Base-by-base conservation (phyloP, 495 filamentous ascomycete genomes). In the Rhizodiscina lignyota region DNA sequence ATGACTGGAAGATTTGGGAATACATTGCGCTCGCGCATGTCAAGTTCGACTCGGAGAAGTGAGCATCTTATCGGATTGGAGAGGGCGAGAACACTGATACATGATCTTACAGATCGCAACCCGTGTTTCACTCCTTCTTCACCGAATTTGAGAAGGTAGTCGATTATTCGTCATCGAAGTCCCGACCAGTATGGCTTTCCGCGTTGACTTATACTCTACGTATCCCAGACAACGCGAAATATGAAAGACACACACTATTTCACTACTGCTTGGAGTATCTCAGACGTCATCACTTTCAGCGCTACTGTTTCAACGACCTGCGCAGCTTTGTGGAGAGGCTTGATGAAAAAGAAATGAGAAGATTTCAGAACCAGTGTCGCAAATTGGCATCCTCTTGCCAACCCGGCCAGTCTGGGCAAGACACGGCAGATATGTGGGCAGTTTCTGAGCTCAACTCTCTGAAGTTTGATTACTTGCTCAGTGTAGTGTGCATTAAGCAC, bases 381-480 rank as follows among this genome's bases (percentile, higher is more conserved):
- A 8, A 8, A 27, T 13, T 27, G 8, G 24, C 24, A 8, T 27
- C 8, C 13, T 13, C 24, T 13, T 8, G 13, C 24, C 13, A 27
- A 27, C 24, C 24, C 24, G n/a, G 8, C 24, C 24, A 27, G 24
- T 27, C 24, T 27, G n/a, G n/a, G n/a, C n/a, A n/a, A n/a, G n/a
- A n/a, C n/a, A n/a, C n/a, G n/a, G n/a, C n/a, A n/a, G n/a, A n/a
- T n/a, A n/a, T n/a, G n/a, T 13, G 8, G 8, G 24, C 24, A 8
- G 8, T 27, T 13, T 8, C 13, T 27, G 8, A 27, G 8, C 8
- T 13, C 8, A 27, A 27, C 24, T 8, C 24, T 8, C 30, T 32
- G 16, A 32, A 32, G 30, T 32, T 32, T 18, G 30, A 32, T 8
- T 32, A 32, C 18, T 13, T 27, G 8, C 24, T 27, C 24, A 8